phyloP scores from a whole-genome alignment of 2,329 filamentous ascomycete species.

The Annulohypoxylon truncatum region DNA sequence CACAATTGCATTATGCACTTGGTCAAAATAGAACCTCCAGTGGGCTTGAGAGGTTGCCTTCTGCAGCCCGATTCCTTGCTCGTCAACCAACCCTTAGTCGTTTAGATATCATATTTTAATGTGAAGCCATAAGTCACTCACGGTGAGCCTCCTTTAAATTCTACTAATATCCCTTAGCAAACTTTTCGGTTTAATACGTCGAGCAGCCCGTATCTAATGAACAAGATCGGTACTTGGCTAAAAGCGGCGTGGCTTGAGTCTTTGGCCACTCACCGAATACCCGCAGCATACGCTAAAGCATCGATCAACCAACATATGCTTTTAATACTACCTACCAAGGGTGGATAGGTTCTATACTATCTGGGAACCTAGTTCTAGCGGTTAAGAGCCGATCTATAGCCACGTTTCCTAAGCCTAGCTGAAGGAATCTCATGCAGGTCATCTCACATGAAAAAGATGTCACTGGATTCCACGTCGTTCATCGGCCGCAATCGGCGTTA shows the following conservation, averaged over 20 bases:
- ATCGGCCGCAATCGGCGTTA: constrained; percentile 18
- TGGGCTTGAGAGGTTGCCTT: background rate
- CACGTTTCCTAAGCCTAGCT: constrained; percentile 1
- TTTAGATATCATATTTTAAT: background rate
- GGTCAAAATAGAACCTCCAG: background rate
- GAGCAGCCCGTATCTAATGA: background rate
- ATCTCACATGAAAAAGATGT: constrained; percentile 39
- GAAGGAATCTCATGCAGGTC: constrained; percentile 36
- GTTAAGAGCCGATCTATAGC: constrained; percentile 9
- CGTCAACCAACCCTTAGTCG: background rate
- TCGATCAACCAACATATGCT: constrained; percentile 18
- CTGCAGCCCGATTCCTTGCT: background rate
- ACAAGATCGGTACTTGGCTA: background rate
- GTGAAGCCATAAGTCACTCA: background rate
- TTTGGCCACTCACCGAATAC: constrained; percentile 11
- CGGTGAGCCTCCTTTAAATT: background rate
- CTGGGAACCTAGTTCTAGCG: background rate
- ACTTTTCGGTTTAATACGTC: background rate
- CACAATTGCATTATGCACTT: background rate
- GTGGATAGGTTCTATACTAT: background rate
- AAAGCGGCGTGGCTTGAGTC: background rate
- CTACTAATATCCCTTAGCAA: background rate
- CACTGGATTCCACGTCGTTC: constrained; percentile 32
- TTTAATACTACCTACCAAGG: constrained; percentile 29
- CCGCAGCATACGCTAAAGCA: constrained; percentile 23